phyloP scores from a whole-genome alignment of 805 yeast species.

The Candida dendrica region DNA sequence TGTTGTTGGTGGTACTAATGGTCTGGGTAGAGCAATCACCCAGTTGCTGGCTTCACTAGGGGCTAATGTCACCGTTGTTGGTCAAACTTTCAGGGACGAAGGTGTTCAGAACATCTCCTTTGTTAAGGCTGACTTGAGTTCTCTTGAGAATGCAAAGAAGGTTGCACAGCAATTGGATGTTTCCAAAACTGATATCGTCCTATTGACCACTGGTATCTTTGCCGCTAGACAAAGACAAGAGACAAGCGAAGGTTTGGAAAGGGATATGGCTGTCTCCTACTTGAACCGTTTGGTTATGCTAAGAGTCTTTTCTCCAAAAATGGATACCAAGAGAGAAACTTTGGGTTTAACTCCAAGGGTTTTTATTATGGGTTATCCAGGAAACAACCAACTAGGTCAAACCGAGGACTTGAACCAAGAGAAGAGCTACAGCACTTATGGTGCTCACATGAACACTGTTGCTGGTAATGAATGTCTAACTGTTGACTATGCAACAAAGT shows the following conservation, averaged over 20 bases:
- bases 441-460: conserved; percentile 33
- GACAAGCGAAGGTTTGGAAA: conserved; percentile 31
- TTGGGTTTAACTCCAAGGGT: conserved; percentile 22
- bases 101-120: conserved; percentile 21
- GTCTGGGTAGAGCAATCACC: conserved; percentile 30
- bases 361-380: conserved; percentile 34
- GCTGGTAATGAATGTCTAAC: conserved; percentile 35
- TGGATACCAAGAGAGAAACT: conserved; percentile 5
- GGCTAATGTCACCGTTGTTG: conserved; percentile 28
- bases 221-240: conserved; percentile 24
- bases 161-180: conserved; percentile 19
- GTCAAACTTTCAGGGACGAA: conserved; percentile 26
- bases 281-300: conserved; percentile 28
- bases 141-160: conserved; percentile 18
- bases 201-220: conserved; percentile 36
- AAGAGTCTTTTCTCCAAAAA: conserved; percentile 18
- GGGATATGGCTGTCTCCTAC: conserved; percentile 31
- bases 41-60: conserved; percentile 19
- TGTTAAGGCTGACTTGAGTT: conserved; percentile 27
- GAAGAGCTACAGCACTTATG: conserved; percentile 18
- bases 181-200: conserved; percentile 19
- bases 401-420: conserved; percentile 29
- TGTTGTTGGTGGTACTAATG: conserved; percentile 36
- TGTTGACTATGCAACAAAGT: conserved; percentile 9
- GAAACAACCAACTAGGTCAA: conserved; percentile 24